Evolutionary conservation across 139 green algal genomes (phyloP), one percentile per base, ranked within the genome.

Genomic region (Zygnema circumcarinatum): DNA sequence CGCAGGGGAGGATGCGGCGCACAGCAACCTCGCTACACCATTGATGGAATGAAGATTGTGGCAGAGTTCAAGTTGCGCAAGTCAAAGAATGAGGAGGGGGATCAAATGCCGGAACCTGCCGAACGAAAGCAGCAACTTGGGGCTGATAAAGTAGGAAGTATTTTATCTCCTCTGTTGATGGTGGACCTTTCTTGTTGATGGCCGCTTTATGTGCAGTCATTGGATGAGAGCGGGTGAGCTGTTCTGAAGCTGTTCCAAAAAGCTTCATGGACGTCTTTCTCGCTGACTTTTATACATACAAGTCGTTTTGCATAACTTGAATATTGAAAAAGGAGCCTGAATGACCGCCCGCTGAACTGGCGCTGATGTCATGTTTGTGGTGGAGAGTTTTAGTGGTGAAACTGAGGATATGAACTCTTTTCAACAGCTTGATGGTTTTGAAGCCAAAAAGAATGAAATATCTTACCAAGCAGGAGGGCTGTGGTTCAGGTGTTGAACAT

Each of bases 11-110:
- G 88, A 33, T 92, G 88, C 69, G 96, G 96, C 25, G 93, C 89
- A 1, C 92, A 91, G 21, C 96, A 99, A 94, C 96, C 96, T 0
- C 91, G 87, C 33, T 98, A 98, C 90, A 94, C 92, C 36, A 78
- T 98, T 74, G 92, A 96, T 29, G 93, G 92, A 73, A 95, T 97
- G 87, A 96, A 95, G 73, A 96, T 99, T 79, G 92, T 96, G 80
- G 93, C 94, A 1, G 96, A 99, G 92, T 99, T 98, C 83, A 94
- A 94, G 85, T 87, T 92, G 29, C 97, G 96, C 90, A 92, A 90
- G 16, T 62, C 91, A 0, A 93, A 96, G n/a, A 67, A 95, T 67
- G 93, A 94, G 32, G 68, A 91, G 32, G 89, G 92, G 69, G 86
- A 94, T 69, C 62, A 85, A 47, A 88, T 91, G 39, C 85, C 85